Percentiles rank a stretch among this genome's conserved stretches.
These are phyloP conservation scores for Conoideocrella luteorostrata DNA, from an alignment of 2,329 filamentous ascomycete species.

Conservation along the genomic window DNA sequence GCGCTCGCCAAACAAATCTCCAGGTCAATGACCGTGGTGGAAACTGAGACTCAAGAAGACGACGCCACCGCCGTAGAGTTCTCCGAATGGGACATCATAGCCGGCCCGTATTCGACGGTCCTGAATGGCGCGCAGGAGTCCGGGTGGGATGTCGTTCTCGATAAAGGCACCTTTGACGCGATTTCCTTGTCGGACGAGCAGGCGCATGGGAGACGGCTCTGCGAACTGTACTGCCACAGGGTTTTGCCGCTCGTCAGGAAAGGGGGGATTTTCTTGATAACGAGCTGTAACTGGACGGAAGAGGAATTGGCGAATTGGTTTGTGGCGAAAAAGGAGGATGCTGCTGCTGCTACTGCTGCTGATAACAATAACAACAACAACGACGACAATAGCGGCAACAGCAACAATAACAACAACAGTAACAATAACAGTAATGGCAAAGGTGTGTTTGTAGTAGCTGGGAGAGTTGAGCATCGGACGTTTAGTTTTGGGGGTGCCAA, in stretches of 20 bases:
- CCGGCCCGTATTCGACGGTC: conserved; percentile 30
- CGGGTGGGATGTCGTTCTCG: conserved; percentile 87
- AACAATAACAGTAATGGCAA: too few species aligned
- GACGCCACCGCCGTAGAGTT: conserved; percentile 34
- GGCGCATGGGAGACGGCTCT: conserved; percentile 52
- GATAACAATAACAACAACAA: too few species aligned
- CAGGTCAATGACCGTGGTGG: too few species aligned
- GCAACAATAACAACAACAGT: too few species aligned
- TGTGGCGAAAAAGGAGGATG: conserved; percentile 24
- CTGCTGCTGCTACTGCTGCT: background rate
- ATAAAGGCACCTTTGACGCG: conserved; percentile 97
- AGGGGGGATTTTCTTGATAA: conserved; percentile 74
- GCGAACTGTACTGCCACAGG: conserved; percentile 67
- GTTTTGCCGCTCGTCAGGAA: conserved; percentile 62
- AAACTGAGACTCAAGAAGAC: conserved; percentile 13
- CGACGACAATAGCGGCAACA: too few species aligned
- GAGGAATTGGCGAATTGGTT: conserved; percentile 80
- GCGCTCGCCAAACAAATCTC: conserved; percentile 64
- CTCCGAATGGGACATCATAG: conserved; percentile 58
- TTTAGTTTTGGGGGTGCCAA: conserved; percentile 87
- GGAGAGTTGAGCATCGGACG: conserved; percentile 70
- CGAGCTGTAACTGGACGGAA: conserved; percentile 98
- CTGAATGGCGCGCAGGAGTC: conserved; percentile 21
- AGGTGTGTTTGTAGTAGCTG: conserved; percentile 52
- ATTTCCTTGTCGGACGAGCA: conserved; percentile 65